Base-by-base conservation (phyloP, 2,329 filamentous ascomycete species). In the Talaromyces sp. region DNA sequence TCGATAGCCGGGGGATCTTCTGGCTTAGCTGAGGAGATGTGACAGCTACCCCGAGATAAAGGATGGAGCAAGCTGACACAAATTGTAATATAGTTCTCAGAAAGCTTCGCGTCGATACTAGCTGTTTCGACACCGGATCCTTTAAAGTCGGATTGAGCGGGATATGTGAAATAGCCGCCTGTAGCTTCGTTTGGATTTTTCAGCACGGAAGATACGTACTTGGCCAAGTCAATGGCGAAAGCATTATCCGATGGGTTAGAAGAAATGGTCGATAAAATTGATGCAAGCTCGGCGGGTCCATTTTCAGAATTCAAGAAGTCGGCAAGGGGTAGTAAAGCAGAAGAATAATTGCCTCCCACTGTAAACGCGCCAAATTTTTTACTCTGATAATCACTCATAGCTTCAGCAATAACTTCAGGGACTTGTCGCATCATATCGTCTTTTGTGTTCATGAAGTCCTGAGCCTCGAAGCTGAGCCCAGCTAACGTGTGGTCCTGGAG, bases 401-500 rank as follows among this genome's bases (percentile, higher is more conserved):
- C n/a, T 3, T 52, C 47, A 40, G 61, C 55, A 3, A 64, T 43
- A 2, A 63, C 49, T 2, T 58, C 52, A 1, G 61, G 61, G 39
- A 67, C 57, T 7, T 60, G 63, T 7, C 33, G 33, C 33, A 36
- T 36, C 47, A 65, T 40, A 13, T 62, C 52, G 30, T 69, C 66
- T 5, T 56, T 60, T 1, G 65, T 65, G 16, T 60, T 16, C 19
- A 66, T 61, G 2, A 54, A 57, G 14, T 67, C 58, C 8, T 55
- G 56, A 5, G 65, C 44, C 27, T 65, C 57, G 13, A 48, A 49
- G 17, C 36, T 52, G 7, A 49, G 16, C 3, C 14, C 16, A 1
- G 51, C 48, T n/a, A 76, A 49, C 27, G 69, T 60, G 62, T 80
- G 78, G 42, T 82, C 79, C 57, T 82, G 80, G 41, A 81, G 71